Evolutionary conservation across 805 yeast species (phyloP), one percentile per base, ranked within the genome.

Genomic region (Candida golubevii): DNA sequence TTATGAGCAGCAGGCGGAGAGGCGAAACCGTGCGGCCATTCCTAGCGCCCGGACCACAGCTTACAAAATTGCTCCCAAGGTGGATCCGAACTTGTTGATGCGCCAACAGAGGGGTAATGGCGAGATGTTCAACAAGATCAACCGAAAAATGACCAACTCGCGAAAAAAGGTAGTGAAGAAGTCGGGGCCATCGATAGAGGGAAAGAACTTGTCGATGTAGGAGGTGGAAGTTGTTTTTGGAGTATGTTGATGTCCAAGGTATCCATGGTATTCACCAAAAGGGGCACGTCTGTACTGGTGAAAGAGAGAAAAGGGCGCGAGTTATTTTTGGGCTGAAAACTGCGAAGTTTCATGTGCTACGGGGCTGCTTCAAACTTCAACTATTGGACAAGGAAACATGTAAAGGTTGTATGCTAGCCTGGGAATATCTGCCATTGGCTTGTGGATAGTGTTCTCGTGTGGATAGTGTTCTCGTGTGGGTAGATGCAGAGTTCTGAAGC

Each of bases 11-110:
- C 83, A 87, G 56, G 97, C 97, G 8, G 88, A 82, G 53, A 79
- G 96, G 66, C 79, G 97, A 67, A 86, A 86, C 65, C 79, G 98
- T 64, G 97, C 98, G 4, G 96, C 96, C 33, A 91, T 93, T 39
- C 98, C 98, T n/a, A 82, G 84, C 31, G 89, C 91, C 36, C 79
- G 93, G 50, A 84, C 93, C 3, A 80, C 88, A 11, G 95, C 91
- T 47, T 90, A 88, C 71, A 85, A 84, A 58, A 82, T 86, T 59
- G 98, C 97, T 1, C 98, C 98, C 44, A 81, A 75, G 59, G 85
- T 85, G 50, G 80, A 78, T 56, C 61, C 82, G 36, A 74, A 71
- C 48, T 61, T 62, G 50, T 64, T 77, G 55, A 66, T 67, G 59
- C 71, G 66, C 53, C 71, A 66, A 47, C 72, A 65, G 57, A 80